Base-by-base conservation (phyloP, 2,329 filamentous ascomycete species). In the Beauveria sp. region DNA sequence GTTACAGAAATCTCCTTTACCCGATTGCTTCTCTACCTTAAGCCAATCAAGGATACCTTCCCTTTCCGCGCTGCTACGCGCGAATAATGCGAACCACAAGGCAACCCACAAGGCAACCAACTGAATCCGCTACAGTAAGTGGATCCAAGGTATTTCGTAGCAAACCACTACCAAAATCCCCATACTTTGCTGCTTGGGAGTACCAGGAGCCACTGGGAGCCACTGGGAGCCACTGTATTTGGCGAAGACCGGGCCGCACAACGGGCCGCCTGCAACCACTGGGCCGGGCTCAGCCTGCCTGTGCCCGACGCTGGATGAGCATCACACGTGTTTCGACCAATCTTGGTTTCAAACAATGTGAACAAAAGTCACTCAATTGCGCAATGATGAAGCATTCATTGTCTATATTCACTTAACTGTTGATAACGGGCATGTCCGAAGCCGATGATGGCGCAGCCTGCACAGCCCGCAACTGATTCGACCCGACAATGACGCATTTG, bases 231-330 rank as follows among this genome's bases (percentile, higher is more conserved):
- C 31, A 34, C 31, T 34, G 31, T 34, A 34, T 34, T 34, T 24
- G 40, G 16, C 42, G 42, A 38, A 8, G 16, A 16, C n/a, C 28
- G 14, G 59, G 59, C 59, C 51, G 59, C 59, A 43, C 28, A 61
- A 61, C 43, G 42, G 59, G 59, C 59, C 59, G 45, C 59, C 31
- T 51, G 46, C 57, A 28, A 45, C 57, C 48, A 14, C 57, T 34
- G 16, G 59, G 51, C 50, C 57, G 34, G 24, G 57, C 57, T 52
- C 57, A 60, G 48, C 48, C 22, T 51, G 6, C 38, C 34, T 43
- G 38, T 51, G 48, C 57, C 57, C 48, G 57, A 52, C 24, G 22
- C 46, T 20, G 45, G 24, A 59, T 42, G 43, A 31, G 24, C 31
- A 31, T 59, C 46, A 51, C 56, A 8, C 14, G 2, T 42, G 16